These are phyloP conservation scores for Cyanidium caldarium DNA, from an alignment of 23 red algal species.

Conservation along the genomic window DNA sequence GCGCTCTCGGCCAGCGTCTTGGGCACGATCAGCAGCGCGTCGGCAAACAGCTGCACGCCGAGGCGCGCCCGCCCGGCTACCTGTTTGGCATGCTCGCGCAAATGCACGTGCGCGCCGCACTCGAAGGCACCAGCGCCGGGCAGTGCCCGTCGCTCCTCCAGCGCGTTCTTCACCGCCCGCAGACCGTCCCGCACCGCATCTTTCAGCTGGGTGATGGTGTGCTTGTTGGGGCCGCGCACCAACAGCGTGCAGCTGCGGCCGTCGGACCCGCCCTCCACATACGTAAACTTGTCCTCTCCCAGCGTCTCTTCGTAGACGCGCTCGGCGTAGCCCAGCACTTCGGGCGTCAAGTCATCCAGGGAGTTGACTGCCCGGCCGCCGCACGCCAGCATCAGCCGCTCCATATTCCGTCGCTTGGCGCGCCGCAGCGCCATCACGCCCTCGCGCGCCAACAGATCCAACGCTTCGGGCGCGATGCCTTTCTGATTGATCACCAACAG, in stretches of 20 bases:
- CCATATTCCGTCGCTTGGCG: slow-evolving; percentile 98
- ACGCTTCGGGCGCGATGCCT: slow-evolving; percentile 70
- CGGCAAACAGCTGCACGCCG: slow-evolving; percentile 59
- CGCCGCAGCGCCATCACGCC: slow-evolving; percentile 80
- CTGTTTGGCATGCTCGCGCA: slow-evolving; percentile 33
- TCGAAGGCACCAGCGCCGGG: slow-evolving; percentile 88
- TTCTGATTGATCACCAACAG: slow-evolving; percentile 98
- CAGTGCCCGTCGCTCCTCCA: slow-evolving; percentile 69
- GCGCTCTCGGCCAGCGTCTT: slow-evolving; percentile 95
- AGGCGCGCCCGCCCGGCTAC: slow-evolving; percentile 67
- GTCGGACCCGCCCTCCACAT: slow-evolving; percentile 76
- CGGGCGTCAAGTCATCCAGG: slow-evolving; percentile 52
- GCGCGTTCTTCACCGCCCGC: slow-evolving; percentile 63
- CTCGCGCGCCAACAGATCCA: slow-evolving; percentile 84
- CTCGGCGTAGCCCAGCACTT: slow-evolving; percentile 38
- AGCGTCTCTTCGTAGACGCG: slow-evolving; percentile 75
- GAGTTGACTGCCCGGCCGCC: slow-evolving; percentile 80
- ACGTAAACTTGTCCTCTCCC: slow-evolving; percentile 95
- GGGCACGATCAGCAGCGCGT: slow-evolving; percentile 75
- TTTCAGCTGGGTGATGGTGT: slow-evolving; percentile 88
- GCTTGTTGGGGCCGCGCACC: slow-evolving; percentile 75
- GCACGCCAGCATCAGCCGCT: slow-evolving; percentile 83
- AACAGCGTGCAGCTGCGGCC: slow-evolving; percentile 84
- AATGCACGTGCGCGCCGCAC: slow-evolving; percentile 52
- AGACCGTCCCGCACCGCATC: slow-evolving; percentile 95